These are phyloP conservation scores for Gymnopus androsaceus DNA, from an alignment of 1,284 basidiomycete genomes.

Conservation along the genomic window DNA sequence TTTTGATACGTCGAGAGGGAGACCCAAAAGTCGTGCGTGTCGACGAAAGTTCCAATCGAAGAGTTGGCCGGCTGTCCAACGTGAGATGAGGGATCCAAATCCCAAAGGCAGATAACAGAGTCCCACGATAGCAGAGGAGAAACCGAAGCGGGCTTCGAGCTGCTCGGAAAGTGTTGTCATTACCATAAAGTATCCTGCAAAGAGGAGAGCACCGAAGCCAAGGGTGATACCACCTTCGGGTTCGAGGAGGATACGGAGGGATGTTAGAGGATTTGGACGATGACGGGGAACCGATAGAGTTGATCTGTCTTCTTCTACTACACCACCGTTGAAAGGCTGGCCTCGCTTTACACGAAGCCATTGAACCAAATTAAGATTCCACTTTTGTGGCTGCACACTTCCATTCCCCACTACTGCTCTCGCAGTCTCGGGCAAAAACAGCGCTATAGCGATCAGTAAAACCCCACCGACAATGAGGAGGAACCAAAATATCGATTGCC, in stretches of 20 bases:
- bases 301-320: not conserved
- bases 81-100: not conserved
- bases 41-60: not conserved
- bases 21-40: too few relatives aligned
- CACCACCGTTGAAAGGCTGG: not conserved
- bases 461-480: not conserved
- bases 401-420: not conserved
- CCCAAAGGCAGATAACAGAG: not conserved
- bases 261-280: not conserved
- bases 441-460: not conserved
- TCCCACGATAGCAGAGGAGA: not conserved
- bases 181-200: not conserved
- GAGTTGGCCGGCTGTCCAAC: not conserved
- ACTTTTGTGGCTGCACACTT: not conserved
- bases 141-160: not conserved
- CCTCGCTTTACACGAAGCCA: not conserved
- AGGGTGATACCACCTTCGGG: not conserved
- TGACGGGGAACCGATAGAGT: not conserved
- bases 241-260: not conserved
- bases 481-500: slow-evolving; percentile 11
- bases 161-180: not conserved
- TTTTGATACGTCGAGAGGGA: too few relatives aligned
- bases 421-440: slow-evolving; percentile 5
- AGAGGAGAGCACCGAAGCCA: not conserved
- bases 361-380: not conserved